These are phyloP conservation scores for Mrakia frigida DNA, from an alignment of 768 basidiomycete species.

Conservation along the genomic window DNA sequence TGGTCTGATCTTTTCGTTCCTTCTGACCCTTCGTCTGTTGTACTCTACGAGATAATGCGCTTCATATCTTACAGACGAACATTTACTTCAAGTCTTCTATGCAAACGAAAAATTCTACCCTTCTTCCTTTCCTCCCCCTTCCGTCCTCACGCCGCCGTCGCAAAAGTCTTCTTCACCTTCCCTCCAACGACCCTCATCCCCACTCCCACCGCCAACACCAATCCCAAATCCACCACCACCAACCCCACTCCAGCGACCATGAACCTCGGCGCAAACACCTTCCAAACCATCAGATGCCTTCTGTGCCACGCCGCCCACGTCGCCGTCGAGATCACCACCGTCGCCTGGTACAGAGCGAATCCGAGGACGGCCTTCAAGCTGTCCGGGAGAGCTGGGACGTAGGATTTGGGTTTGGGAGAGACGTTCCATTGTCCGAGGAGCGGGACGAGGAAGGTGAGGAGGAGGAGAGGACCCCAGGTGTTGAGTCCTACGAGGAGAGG, in stretches of 20 bases:
- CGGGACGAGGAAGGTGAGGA: conserved; percentile 63
- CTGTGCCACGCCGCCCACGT: conserved; percentile 44
- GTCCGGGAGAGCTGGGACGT: conserved; percentile 42
- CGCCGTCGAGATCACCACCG: conserved; percentile 22
- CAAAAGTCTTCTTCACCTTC: conserved; percentile 44
- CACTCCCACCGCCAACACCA: conserved; percentile 59
- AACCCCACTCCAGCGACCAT: conserved; percentile 68
- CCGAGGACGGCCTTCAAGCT: conserved; percentile 48
- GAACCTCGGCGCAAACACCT: conserved; percentile 93
- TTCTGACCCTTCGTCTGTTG: no score
- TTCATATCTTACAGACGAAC: no score
- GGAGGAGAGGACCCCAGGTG: conserved; percentile 64
- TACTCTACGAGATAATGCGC: no score
- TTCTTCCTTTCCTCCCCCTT: not conserved
- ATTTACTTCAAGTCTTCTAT: no score
- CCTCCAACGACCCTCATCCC: conserved; percentile 46
- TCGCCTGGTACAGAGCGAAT: conserved; percentile 25
- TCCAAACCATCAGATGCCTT: conserved; percentile 96
- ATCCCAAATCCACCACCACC: conserved; percentile 63
- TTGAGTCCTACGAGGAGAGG: conserved; percentile 70
- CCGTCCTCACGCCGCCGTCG: conserved; percentile 25
- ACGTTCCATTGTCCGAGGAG: conserved; percentile 80
- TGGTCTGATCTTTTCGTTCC: not conserved
- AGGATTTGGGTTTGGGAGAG: conserved; percentile 52
- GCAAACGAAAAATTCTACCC: no score